Evolutionary conservation across 345 rosid genomes (phyloP).

Genomic region (Streptanthus diversifolius): DNA sequence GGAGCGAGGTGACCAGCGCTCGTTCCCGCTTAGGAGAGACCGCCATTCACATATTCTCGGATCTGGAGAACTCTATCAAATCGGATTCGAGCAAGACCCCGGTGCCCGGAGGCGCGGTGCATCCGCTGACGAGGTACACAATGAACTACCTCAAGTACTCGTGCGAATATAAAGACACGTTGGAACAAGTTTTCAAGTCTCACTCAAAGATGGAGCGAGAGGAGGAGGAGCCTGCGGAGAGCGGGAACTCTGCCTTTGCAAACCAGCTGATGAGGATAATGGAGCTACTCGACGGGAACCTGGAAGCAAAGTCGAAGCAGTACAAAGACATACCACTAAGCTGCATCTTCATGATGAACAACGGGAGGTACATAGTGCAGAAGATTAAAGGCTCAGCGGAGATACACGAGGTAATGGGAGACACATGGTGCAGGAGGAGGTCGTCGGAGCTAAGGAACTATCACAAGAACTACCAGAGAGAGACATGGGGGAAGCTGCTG

Average conservation of each 20-base stretch:
- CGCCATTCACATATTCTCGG: constrained; percentile 55
- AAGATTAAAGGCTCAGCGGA: constrained; percentile 68
- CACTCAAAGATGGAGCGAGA: constrained; percentile 69
- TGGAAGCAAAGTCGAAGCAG: constrained; percentile 62
- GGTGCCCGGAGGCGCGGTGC: constrained; percentile 88
- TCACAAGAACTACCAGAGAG: constrained; percentile 80
- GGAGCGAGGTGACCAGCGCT: constrained; percentile 46
- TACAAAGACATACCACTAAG: constrained; percentile 64
- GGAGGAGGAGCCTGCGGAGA: constrained; percentile 34
- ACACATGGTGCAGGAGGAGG: constrained; percentile 69
- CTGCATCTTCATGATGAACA: constrained; percentile 94
- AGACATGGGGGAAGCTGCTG: constrained; percentile 74
- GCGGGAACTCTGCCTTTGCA: constrained; percentile 40
- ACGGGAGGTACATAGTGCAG: constrained; percentile 85
- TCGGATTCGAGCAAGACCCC: constrained; percentile 64
- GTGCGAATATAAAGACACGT: constrained; percentile 67
- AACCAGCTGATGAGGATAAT: constrained; percentile 55
- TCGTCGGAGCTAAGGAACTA: constrained; percentile 67
- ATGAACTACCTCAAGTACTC: constrained; percentile 74
- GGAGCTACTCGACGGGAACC: constrained; percentile 60
- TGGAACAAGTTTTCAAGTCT: constrained; percentile 77
- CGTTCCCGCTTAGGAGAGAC: constrained; percentile 69
- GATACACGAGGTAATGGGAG: constrained; percentile 59
- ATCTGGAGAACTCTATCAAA: constrained; percentile 69
- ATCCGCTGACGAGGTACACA: constrained; percentile 83